Conservation (phyloP, 306 rosid species). For the Fagus crenata region DNA sequence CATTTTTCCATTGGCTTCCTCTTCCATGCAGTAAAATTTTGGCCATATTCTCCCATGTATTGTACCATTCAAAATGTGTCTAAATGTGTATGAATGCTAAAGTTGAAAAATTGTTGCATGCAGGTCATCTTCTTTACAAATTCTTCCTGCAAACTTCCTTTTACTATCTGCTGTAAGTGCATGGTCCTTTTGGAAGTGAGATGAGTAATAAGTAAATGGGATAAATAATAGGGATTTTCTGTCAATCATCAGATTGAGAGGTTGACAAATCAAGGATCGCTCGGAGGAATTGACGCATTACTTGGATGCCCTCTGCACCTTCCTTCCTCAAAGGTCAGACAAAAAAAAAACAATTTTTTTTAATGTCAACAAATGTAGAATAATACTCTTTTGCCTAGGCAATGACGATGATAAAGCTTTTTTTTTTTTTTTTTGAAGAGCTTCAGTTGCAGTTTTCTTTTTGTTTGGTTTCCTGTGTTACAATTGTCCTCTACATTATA, state of each 20-base stretch:
- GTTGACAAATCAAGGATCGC: slow-evolving; percentile 44
- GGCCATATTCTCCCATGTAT: slow-evolving; percentile 2
- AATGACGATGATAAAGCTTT: too few species aligned
- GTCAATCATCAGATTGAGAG: slow-evolving; percentile 37
- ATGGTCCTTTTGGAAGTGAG: not conserved
- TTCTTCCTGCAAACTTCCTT: slow-evolving; percentile 49
- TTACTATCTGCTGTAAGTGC: slow-evolving; percentile 41
- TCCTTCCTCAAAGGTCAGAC: slow-evolving; percentile 43
- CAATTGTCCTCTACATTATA: too few species aligned
- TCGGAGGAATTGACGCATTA: slow-evolving; percentile 46
- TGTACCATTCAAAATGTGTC: not conserved
- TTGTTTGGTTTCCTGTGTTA: not conserved
- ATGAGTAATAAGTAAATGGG: not conserved
- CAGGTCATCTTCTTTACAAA: slow-evolving; percentile 40
- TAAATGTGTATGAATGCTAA: slow-evolving; percentile 8
- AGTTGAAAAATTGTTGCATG: slow-evolving; percentile 21
- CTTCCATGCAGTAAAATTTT: slow-evolving; percentile 31
- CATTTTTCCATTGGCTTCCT: slow-evolving; percentile 39
- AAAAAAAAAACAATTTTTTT: not conserved
- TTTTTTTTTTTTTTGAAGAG: not conserved
- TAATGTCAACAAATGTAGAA: not conserved
- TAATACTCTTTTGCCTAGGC: too few species aligned
- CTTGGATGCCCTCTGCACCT: slow-evolving; percentile 50
- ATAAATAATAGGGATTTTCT: not conserved
- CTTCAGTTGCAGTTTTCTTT: not conserved